Evolutionary conservation across 2,329 filamentous ascomycete genomes (phyloP).

Genomic region (Talaromyces sp.): DNA sequence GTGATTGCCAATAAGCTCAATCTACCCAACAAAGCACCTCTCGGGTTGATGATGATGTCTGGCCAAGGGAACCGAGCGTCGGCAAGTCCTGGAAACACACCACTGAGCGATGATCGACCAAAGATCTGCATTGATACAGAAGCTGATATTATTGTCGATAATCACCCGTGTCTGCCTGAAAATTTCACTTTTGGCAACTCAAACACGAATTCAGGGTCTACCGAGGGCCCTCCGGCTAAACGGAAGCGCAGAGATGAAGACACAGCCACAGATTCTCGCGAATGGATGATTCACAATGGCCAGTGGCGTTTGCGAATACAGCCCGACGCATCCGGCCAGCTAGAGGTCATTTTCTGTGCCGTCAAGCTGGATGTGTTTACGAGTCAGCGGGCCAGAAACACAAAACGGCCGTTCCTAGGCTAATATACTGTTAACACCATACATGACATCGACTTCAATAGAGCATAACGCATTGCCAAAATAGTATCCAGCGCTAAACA

Average conservation of each 20-base stretch:
- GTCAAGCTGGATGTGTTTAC: conserved; percentile 71
- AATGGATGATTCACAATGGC: conserved; percentile 61
- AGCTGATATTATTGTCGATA: conserved; percentile 38
- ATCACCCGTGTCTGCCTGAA: conserved; percentile 19
- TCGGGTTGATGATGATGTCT: conserved; percentile 59
- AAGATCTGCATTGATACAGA: conserved; percentile 55
- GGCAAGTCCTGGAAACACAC: conserved; percentile 62
- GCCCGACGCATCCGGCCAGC: conserved; percentile 34
- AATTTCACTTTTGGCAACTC: neutral
- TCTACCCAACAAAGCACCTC: conserved; percentile 52
- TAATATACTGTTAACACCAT: neutral
- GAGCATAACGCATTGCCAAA: too few relatives aligned
- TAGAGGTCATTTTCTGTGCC: conserved; percentile 65
- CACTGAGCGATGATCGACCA: conserved; percentile 64
- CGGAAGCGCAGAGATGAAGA: conserved; percentile 26
- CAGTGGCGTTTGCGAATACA: conserved; percentile 70
- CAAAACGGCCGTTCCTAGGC: conserved; percentile 57
- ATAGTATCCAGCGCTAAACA: too few relatives aligned
- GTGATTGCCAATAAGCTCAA: conserved; percentile 78
- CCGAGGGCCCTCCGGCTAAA: conserved; percentile 21
- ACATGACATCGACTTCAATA: too few relatives aligned
- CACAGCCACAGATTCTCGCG: neutral
- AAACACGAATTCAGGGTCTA: neutral
- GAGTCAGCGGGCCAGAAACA: conserved; percentile 62
- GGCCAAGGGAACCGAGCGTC: conserved; percentile 58